Evolutionary conservation across 1,284 basidiomycete genomes (phyloP), one percentile per base, ranked within the genome.

Genomic region (Thecaphora frezii): DNA sequence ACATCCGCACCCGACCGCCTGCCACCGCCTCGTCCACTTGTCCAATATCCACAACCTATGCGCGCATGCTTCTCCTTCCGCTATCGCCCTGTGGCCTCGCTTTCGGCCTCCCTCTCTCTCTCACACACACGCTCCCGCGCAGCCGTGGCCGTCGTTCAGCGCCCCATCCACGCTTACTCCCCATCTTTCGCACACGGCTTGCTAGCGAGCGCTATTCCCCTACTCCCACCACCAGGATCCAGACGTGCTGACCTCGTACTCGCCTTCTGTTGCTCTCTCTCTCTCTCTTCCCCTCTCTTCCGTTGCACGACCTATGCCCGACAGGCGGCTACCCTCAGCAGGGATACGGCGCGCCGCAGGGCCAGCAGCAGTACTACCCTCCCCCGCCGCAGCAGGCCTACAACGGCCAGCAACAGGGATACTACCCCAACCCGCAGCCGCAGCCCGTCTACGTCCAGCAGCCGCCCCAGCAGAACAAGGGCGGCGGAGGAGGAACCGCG

Each of bases 301-400:
- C 28, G 5, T n/a, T 45, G 5, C 44, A 14, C 33, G 33, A 36
- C 33, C 33, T 9, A 7, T 36, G n/a, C n/a, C n/a, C n/a, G n/a
- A 14, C 33, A 36, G 33, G 36, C 46, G 61, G 66, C 22, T 65
- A 68, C 58, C 61, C 59, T 16, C 63, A 66, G 48, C 60, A 62
- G 18, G 46, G 53, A 18, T 63, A 63, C 51, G 55, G 55, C 19
- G 40, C 13, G 37, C 50, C 45, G n/a, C 57, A 58, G 48, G 58
- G 59, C 58, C n/a, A 60, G 38, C 62, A 59, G 57, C 54, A 54
- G 22, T 63, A 67, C 57, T 61, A 69, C 53, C 66, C 66, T 23
- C 66, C 66, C 7, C 66, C 66, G 49, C 66, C 66, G 21, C 66
- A 69, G 57, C 66, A 69, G 57, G 66, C 66, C 16, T 69, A 69